Evolutionary conservation across 768 basidiomycete species (phyloP), one percentile per base, ranked within the genome.

Genomic region (Cubamyces lactineus): DNA sequence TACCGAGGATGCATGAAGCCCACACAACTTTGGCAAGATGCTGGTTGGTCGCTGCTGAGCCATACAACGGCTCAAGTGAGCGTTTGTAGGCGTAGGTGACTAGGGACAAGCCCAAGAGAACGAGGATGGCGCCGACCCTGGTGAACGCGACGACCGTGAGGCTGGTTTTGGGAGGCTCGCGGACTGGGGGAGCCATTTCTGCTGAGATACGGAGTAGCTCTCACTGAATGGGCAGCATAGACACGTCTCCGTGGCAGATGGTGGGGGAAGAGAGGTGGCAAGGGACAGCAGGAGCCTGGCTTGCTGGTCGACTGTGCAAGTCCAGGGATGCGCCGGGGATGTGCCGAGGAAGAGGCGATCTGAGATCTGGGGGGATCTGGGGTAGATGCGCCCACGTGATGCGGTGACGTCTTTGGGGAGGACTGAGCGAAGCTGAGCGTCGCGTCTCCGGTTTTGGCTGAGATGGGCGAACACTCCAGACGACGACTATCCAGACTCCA

Each of bases 31-130:
- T 76, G 49, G 72, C 69, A 8, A 92, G 74, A 40, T 85, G 76
- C 56, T 79, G 76, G 0, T 75, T 76, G 1, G 86, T 84, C 0
- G 88, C 83, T 7, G 79, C 78, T 13, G 80, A 76, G 49, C 86
- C 90, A 71, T 91, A 92, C 3, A 92, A 75, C 16, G 91, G 91
- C 57, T 79, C 73, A n/a, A 93, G 69, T 9, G 84, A 79, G 38
- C 83, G 84, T 71, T 84, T 80, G 69, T 92, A 90, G 6, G 82
- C 75, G 65, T 83, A 86, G 17, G 86, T 76, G 56, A 84, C 77
- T 34, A 91, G 79, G 2, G 88, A 87, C 39, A 87, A 74, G 6
- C 65, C 65, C 30, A 69, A 53, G 23, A 72, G 54, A 42, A 68
- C 55, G 57, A 65, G 45, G 56, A 72, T 66, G 13, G 66, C 67